Conservation (phyloP, 164 flowering plant species). For the Nelumbo lutea region DNA sequence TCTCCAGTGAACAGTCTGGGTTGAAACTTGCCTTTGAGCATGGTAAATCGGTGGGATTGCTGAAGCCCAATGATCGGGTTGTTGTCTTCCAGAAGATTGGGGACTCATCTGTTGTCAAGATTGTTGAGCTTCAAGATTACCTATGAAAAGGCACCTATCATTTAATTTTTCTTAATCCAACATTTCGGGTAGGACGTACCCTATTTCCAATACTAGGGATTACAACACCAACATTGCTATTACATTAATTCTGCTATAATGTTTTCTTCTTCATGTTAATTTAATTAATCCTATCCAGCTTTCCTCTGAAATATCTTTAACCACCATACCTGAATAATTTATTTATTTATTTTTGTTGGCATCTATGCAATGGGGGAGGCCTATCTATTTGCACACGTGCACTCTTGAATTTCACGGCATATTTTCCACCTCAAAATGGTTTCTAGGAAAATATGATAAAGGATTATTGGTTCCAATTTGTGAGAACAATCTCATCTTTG, state of each 20-base stretch:
- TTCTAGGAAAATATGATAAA: too few relatives aligned
- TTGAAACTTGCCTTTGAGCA: conserved; percentile 30
- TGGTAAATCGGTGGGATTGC: conserved; percentile 31
- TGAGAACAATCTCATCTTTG: too few relatives aligned
- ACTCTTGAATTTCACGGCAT: too few relatives aligned
- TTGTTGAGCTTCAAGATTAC: conserved; percentile 30
- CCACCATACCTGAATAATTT: background rate
- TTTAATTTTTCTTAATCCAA: background rate
- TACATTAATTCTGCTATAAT: background rate
- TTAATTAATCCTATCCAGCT: background rate
- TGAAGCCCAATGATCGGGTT: conserved; percentile 37
- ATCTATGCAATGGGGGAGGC: background rate
- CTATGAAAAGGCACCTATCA: background rate
- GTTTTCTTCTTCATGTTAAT: background rate
- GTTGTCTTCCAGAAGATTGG: conserved; percentile 51
- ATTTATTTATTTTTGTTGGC: background rate
- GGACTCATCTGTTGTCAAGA: conserved; percentile 40
- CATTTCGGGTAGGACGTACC: background rate
- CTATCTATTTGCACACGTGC: too few relatives aligned
- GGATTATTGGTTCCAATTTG: too few relatives aligned
- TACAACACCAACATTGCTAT: background rate
- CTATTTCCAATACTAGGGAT: background rate
- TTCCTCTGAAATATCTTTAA: background rate
- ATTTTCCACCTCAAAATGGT: too few relatives aligned
- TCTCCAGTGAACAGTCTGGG: conserved; percentile 32